Percentiles rank a stretch among this genome's conserved stretches.
Evolutionary conservation across 306 rosid species (phyloP).

Genomic region (Quercus engelmannii): DNA sequence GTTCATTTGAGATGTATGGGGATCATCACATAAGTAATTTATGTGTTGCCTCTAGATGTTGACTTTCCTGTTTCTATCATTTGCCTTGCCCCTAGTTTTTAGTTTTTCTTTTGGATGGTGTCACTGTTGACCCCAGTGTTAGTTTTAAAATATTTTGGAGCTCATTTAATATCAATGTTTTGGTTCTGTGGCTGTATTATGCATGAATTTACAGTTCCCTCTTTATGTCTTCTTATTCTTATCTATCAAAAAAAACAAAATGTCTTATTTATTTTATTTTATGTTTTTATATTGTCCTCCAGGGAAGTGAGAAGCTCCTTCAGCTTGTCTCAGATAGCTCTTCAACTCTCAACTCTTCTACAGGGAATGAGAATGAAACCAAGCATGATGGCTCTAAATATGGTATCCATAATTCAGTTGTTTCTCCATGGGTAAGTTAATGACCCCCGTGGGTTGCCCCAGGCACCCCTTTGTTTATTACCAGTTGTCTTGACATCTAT

Average conservation of each 20-base stretch:
- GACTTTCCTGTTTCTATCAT: neutral
- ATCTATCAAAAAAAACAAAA: too few relatives aligned
- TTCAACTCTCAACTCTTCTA: constrained; percentile 20
- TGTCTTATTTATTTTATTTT: too few relatives aligned
- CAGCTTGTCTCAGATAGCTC: constrained; percentile 59
- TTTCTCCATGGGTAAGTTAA: constrained; percentile 50
- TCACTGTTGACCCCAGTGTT: constrained; percentile 2
- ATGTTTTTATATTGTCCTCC: constrained; percentile 5
- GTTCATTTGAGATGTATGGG: neutral
- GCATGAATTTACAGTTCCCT: constrained; percentile 16
- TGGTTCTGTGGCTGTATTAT: neutral
- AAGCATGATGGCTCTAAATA: constrained; percentile 22
- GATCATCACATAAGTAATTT: neutral
- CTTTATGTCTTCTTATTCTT: constrained; percentile 11
- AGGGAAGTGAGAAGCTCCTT: constrained; percentile 93
- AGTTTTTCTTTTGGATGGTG: neutral
- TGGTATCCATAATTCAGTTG: constrained; percentile 19
- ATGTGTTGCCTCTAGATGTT: constrained; percentile 16
- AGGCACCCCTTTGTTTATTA: too few relatives aligned
- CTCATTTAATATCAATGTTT: neutral
- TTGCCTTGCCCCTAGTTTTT: neutral
- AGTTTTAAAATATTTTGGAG: neutral
- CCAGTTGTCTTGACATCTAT: neutral
- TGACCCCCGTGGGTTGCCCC: too few relatives aligned
- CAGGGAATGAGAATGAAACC: constrained; percentile 15